phyloP scores from a whole-genome alignment of 2,329 filamentous ascomycete genomes.

The Nemania bipapillata region DNA sequence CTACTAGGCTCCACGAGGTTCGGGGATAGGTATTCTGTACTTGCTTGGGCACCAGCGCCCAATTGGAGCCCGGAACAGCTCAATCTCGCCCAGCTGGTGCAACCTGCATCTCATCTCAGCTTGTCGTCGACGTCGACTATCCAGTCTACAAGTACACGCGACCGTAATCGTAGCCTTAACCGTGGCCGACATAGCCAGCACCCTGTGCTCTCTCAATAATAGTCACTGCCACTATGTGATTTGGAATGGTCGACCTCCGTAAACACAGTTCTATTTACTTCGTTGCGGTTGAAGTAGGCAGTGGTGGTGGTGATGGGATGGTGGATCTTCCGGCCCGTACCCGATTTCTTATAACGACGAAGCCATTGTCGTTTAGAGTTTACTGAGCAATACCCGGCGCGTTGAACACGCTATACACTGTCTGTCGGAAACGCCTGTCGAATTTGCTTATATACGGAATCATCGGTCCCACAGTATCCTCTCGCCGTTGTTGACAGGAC shows the following conservation, averaged over 20 bases:
- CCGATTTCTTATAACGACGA: slow-evolving; percentile 37
- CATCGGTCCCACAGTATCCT: slow-evolving; percentile 1
- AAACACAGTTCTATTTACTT: slow-evolving; percentile 25
- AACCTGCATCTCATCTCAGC: slow-evolving; percentile 41
- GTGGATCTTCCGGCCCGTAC: slow-evolving; percentile 37
- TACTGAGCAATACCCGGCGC: slow-evolving; percentile 9
- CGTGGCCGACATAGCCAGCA: slow-evolving; percentile 19
- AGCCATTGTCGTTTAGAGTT: slow-evolving; percentile 9
- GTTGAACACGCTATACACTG: not conserved
- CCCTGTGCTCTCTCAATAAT: slow-evolving; percentile 5
- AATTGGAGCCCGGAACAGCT: slow-evolving; percentile 37
- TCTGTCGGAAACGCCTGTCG: slow-evolving; percentile 9
- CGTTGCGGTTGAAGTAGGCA: slow-evolving; percentile 35
- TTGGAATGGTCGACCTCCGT: slow-evolving; percentile 30
- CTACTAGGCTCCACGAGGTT: slow-evolving; percentile 25
- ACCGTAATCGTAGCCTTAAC: slow-evolving; percentile 20
- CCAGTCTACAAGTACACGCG: slow-evolving; percentile 24
- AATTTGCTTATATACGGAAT: not conserved
- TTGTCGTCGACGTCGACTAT: slow-evolving; percentile 29
- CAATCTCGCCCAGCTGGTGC: slow-evolving; percentile 37
- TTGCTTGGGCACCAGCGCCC: slow-evolving; percentile 40
- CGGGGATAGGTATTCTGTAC: slow-evolving; percentile 6
- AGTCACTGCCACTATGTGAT: slow-evolving; percentile 25
- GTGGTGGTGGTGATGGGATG: slow-evolving; percentile 37
- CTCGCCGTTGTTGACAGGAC: not conserved